These are phyloP conservation scores for Lipomyces spencermartinsiae DNA, from an alignment of 805 yeast species.

Conservation along the genomic window DNA sequence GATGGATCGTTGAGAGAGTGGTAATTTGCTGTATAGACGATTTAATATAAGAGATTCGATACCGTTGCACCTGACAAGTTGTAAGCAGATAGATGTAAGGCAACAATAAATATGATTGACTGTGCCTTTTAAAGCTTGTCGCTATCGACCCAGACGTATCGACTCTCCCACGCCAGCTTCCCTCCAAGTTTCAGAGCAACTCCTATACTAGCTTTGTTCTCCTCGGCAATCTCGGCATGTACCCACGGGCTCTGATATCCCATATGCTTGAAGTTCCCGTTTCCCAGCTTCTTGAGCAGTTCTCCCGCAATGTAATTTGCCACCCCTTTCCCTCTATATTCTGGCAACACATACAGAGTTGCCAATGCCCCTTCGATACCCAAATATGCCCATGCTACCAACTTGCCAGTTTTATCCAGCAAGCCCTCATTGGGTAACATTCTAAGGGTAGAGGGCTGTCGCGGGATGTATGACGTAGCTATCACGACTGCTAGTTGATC, in stretches of 20 bases:
- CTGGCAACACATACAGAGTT: background rate
- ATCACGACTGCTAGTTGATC: background rate
- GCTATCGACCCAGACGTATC: background rate
- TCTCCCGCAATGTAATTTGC: background rate
- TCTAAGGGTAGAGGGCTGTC: background rate
- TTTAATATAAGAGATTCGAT: too few species aligned
- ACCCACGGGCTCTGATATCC: background rate
- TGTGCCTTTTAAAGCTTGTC: background rate
- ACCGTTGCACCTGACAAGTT: too few species aligned
- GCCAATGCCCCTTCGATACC: background rate
- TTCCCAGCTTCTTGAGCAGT: background rate
- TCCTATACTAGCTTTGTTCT: background rate
- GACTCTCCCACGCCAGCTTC: background rate
- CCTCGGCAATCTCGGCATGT: background rate
- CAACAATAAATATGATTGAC: too few species aligned
- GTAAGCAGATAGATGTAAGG: too few species aligned
- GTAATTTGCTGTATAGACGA: slow-evolving; percentile 4
- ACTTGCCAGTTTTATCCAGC: background rate
- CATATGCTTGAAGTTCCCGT: background rate
- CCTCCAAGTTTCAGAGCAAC: background rate
- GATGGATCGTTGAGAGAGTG: slow-evolving; percentile 33
- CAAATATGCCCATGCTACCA: background rate
- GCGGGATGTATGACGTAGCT: background rate
- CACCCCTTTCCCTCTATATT: background rate
- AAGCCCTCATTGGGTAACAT: background rate